These are phyloP conservation scores for Globisporangium megalacanthum DNA, from an alignment of 352 stramenopile genomes.

Conservation along the genomic window DNA sequence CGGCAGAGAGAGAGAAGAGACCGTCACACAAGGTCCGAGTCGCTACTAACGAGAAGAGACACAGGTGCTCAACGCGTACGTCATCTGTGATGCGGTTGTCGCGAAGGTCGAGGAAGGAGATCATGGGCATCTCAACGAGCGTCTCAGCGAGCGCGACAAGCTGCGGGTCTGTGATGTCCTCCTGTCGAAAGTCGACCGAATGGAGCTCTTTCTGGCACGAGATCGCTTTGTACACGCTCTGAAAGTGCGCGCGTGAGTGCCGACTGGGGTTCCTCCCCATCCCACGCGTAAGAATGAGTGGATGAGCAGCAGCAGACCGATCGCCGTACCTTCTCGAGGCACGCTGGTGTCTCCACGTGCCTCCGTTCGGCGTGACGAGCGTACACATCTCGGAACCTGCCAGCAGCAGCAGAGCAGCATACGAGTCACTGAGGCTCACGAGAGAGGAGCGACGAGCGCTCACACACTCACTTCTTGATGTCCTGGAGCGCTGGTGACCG, in stretches of 20 bases:
- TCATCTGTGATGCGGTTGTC: constrained; percentile 81
- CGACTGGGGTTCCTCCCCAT: too few species aligned
- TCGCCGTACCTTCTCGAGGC: constrained; percentile 50
- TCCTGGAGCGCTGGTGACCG: constrained; percentile 70
- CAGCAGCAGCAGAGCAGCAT: neutral
- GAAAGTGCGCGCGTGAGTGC: neutral
- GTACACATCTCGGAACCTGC: constrained; percentile 68
- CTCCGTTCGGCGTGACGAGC: constrained; percentile 48
- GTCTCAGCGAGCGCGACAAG: constrained; percentile 74
- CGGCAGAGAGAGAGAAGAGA: constrained; percentile 1
- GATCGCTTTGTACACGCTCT: constrained; percentile 85
- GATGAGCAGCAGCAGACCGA: neutral
- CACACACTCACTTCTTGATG: constrained; percentile 49
- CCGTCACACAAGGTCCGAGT: neutral
- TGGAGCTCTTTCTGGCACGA: constrained; percentile 76
- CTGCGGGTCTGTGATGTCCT: constrained; percentile 77
- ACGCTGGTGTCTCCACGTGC: constrained; percentile 60
- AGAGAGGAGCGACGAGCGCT: neutral
- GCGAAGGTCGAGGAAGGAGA: constrained; percentile 67
- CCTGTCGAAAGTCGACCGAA: constrained; percentile 64
- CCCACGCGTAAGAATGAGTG: neutral
- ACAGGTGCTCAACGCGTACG: constrained; percentile 18
- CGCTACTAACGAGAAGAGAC: neutral
- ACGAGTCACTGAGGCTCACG: neutral
- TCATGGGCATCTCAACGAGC: constrained; percentile 67